A percentile compares a stretch with the other conserved stretches of the same genome.
Conservation (phyloP, 257 asterid species). For the Scutellaria galericulata region DNA sequence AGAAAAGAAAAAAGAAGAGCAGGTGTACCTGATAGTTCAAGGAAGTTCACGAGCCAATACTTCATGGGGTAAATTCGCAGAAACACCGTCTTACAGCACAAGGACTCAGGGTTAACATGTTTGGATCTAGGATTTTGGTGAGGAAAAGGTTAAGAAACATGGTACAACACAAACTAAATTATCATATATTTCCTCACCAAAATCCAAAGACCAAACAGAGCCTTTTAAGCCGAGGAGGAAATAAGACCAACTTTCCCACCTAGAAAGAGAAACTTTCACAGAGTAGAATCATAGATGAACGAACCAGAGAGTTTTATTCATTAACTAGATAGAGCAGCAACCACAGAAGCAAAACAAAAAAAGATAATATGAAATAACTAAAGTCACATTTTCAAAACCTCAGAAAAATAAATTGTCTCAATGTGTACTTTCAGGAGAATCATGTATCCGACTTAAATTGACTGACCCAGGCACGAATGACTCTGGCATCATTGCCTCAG, state of each 20-base stretch:
- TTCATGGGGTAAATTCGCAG: constrained; percentile 6
- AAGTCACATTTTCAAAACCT: constrained; percentile 61
- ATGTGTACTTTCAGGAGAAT: constrained; percentile 99
- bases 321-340: constrained; percentile 48
- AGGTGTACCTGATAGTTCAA: constrained; percentile 27
- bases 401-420: constrained; percentile 75
- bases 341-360: constrained; percentile 45
- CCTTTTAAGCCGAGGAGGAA: constrained; percentile 24
- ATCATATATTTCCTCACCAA: constrained; percentile 29
- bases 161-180: not conserved
- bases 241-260: constrained; percentile 24
- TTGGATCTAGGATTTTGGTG: constrained; percentile 34
- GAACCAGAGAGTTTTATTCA: constrained; percentile 55
- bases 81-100: not conserved
- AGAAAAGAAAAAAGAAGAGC: constrained; percentile 7
- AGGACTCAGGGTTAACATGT: not conserved
- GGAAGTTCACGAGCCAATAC: constrained; percentile 1
- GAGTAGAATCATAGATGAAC: constrained; percentile 25
- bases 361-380: constrained; percentile 34
- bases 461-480: constrained; percentile 73
- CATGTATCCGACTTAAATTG: constrained; percentile 98
- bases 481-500: constrained; percentile 76
- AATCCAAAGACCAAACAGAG: constrained; percentile 34
- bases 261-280: constrained; percentile 34
- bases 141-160: not conserved